Base-by-base conservation (phyloP, 768 basidiomycete species). In the Rhizopogon roseolus region DNA sequence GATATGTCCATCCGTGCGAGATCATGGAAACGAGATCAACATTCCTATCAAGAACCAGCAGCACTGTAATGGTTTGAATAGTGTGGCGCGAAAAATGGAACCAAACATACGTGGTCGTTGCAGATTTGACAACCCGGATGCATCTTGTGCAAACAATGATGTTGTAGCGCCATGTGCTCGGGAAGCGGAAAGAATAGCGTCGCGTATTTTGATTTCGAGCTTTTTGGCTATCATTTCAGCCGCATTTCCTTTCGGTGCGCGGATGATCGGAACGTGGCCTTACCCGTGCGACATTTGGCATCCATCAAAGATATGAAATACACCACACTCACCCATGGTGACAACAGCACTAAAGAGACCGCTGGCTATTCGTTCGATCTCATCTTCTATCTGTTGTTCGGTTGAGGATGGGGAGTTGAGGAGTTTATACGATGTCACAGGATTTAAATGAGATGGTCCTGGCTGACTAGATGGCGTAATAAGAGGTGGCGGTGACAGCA, bases 191-290 rank as follows among this genome's bases (percentile, higher is more conserved):
- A 93, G 72, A 53, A 94, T 71, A 58, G 86, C 83, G 64, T 98
- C 96, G 48, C 96, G 77, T 61, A 98, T 87, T 70, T 92, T 93
- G 13, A 84, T 80, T 63, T 99, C 97, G 10, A 99, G 77, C 67
- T 92, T 97, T 72, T 93, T 88, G 8, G 95, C 95, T n/a, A 98
- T 86, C 95, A 98, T 97, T 71, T 99, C 97, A 17, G 95, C 97
- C 5, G 97, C 97, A 69, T 98, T 98, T 1, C 96, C 96, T 68
- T 88, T 77, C 19, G 97, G 97, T 54, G 90, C 87, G 32, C 97
- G 87, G 55, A 99, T 98, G 65, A 94, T 89, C 9, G 97, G 97
- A 19, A 96, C 88, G 61, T 92, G 88, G 1, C 90, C 93, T 93
- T 48, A 25, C 9, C 8, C 19, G 52, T 50, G 25, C n/a, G 34